These are phyloP conservation scores for Crithidia fasciculata DNA, from an alignment of 208 protist species.

Conservation along the genomic window DNA sequence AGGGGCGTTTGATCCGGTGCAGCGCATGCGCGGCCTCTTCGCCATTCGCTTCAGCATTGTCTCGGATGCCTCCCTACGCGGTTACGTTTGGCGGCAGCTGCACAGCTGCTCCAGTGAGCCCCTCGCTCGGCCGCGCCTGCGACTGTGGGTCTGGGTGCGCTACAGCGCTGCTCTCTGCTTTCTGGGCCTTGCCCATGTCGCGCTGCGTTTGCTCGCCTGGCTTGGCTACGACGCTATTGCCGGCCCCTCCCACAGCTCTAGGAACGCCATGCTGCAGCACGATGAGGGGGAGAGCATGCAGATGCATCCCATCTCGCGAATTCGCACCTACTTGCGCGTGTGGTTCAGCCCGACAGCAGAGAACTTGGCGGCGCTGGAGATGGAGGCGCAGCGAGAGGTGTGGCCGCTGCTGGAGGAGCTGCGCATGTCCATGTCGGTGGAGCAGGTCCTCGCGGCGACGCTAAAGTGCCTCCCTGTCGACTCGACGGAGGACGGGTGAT, in stretches of 20 bases:
- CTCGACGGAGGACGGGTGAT: neutral
- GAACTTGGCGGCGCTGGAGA: conserved; percentile 27
- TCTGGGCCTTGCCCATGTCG: conserved; percentile 14
- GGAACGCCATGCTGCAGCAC: conserved; percentile 15
- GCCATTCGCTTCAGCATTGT: conserved; percentile 66
- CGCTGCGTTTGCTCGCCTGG: conserved; percentile 21
- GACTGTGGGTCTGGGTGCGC: conserved; percentile 24
- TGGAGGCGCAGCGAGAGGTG: conserved; percentile 44
- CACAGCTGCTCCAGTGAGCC: conserved; percentile 1
- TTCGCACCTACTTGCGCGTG: conserved; percentile 24
- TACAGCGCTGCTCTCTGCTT: conserved; percentile 22
- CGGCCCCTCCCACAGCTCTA: conserved; percentile 18
- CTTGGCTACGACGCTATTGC: conserved; percentile 28
- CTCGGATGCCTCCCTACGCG: conserved; percentile 42
- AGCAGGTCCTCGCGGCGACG: conserved; percentile 39
- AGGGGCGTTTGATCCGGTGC: conserved; percentile 31
- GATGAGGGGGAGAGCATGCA: conserved; percentile 32
- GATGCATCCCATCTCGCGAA: conserved; percentile 16
- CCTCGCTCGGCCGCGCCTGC: neutral
- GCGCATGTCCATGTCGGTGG: conserved; percentile 42
- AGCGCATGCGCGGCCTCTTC: conserved; percentile 61
- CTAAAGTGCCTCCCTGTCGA: conserved; percentile 30
- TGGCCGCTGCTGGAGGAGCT: conserved; percentile 54
- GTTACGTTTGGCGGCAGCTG: conserved; percentile 27
- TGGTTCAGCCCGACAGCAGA: conserved; percentile 19